These are phyloP conservation scores for Diophrys appendiculata DNA, from an alignment of 73 alveolate genomes.

Conservation along the genomic window DNA sequence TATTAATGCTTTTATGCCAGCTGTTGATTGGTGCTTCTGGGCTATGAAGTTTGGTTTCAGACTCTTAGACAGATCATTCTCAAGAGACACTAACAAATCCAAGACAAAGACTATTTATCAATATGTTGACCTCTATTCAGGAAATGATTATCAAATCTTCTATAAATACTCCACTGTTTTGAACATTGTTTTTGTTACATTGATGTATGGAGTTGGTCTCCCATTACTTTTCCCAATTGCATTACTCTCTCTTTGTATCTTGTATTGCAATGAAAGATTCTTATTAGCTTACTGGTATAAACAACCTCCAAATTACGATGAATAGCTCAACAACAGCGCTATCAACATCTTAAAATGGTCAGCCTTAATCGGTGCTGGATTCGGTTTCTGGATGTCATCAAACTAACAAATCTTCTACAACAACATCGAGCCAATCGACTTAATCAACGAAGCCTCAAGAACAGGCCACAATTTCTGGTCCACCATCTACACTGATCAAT, in stretches of 20 bases:
- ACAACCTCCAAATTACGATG: slow-evolving; percentile 68
- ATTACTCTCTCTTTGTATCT: slow-evolving; percentile 18
- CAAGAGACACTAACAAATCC: slow-evolving; percentile 21
- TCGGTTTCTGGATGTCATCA: slow-evolving; percentile 62
- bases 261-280: slow-evolving; percentile 54
- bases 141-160: slow-evolving; percentile 66
- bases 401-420: slow-evolving; percentile 49
- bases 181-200: slow-evolving; percentile 61
- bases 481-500: slow-evolving; percentile 19
- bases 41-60: slow-evolving; percentile 6
- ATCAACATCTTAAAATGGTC: slow-evolving; percentile 49
- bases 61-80: slow-evolving; percentile 10
- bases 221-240: slow-evolving; percentile 66
- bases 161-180: slow-evolving; percentile 53
- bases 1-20: slow-evolving; percentile 35
- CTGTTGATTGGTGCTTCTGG: slow-evolving; percentile 19
- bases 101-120: slow-evolving; percentile 51
- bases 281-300: slow-evolving; percentile 52
- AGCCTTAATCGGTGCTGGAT: slow-evolving; percentile 4
- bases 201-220: slow-evolving; percentile 63
- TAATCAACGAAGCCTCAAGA: not conserved
- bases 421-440: not conserved
- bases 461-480: slow-evolving; percentile 26
- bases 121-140: slow-evolving; percentile 60
- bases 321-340: slow-evolving; percentile 49